A percentile compares a stretch with the other conserved stretches of the same genome.
Conservation (phyloP, 495 filamentous ascomycete species). For the Podospora bellae-mahoneyi region DNA sequence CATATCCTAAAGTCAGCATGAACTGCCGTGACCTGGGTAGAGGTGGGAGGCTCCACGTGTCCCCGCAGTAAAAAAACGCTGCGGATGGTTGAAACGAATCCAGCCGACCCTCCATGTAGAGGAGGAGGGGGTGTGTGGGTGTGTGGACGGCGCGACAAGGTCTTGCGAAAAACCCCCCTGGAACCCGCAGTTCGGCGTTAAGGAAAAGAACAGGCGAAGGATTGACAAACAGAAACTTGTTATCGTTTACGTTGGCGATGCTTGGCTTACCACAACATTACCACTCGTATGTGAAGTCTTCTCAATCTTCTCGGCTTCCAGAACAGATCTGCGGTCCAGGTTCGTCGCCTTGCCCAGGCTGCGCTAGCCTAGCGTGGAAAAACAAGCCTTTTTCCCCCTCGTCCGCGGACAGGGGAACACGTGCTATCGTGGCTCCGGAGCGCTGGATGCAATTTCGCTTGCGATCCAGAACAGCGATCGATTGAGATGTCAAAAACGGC, state of each 20-base stretch:
- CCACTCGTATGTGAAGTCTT: neutral
- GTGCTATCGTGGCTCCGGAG: conserved; percentile 24
- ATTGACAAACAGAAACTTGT: neutral
- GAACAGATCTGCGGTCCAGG: neutral
- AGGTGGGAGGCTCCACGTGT: neutral
- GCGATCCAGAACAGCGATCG: conserved; percentile 17
- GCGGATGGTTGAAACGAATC: neutral
- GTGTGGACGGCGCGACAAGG: neutral
- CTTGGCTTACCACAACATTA: neutral
- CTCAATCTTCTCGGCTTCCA: neutral
- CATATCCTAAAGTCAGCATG: neutral
- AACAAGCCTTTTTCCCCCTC: conserved; percentile 31
- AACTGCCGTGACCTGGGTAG: neutral
- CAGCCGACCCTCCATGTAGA: neutral
- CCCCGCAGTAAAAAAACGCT: neutral
- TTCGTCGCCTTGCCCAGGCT: conserved; percentile 4
- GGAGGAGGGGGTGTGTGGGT: too few species aligned
- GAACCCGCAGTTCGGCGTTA: neutral
- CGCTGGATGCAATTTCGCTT: conserved; percentile 37
- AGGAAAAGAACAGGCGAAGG: neutral
- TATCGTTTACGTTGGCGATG: neutral
- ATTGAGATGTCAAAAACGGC: conserved; percentile 5
- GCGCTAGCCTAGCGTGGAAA: conserved; percentile 18
- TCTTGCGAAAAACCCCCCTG: neutral
- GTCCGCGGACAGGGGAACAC: conserved; percentile 23